phyloP scores from a whole-genome alignment of 169 alveolate genomes.

The Plasmodium chabaudi region DNA sequence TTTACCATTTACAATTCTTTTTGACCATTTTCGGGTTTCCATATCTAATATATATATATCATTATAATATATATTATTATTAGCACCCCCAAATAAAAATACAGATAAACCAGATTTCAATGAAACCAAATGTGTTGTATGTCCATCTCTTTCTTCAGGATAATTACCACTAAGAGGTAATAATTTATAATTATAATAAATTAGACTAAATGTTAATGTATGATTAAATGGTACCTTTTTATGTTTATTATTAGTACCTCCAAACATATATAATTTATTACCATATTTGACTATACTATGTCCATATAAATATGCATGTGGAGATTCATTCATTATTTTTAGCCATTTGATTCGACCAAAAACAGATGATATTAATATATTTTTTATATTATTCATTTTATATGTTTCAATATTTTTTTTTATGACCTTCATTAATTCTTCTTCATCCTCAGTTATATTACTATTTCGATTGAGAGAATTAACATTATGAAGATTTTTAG shows the following conservation, averaged over 20 bases:
- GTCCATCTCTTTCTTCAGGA: constrained; percentile 89
- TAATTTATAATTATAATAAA: constrained; percentile 86
- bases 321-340: constrained; percentile 75
- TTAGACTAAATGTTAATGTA: constrained; percentile 86
- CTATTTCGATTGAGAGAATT: constrained; percentile 4
- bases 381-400: constrained; percentile 64
- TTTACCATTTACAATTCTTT: constrained; percentile 79
- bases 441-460: constrained; percentile 45
- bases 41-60: constrained; percentile 88
- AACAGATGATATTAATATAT: constrained; percentile 68
- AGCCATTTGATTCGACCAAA: constrained; percentile 75
- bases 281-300: constrained; percentile 89
- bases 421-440: constrained; percentile 63
- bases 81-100: constrained; percentile 89
- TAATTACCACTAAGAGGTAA: constrained; percentile 86
- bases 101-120: constrained; percentile 83
- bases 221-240: constrained; percentile 84
- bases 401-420: constrained; percentile 70
- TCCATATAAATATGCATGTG: constrained; percentile 79
- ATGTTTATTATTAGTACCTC: constrained; percentile 88
- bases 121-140: constrained; percentile 87
- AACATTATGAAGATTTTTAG: constrained; percentile 30
- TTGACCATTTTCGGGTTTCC: constrained; percentile 86
- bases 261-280: constrained; percentile 88
- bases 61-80: constrained; percentile 85